phyloP scores from a whole-genome alignment of 257 asterid genomes.

The Linderniella brevidens region DNA sequence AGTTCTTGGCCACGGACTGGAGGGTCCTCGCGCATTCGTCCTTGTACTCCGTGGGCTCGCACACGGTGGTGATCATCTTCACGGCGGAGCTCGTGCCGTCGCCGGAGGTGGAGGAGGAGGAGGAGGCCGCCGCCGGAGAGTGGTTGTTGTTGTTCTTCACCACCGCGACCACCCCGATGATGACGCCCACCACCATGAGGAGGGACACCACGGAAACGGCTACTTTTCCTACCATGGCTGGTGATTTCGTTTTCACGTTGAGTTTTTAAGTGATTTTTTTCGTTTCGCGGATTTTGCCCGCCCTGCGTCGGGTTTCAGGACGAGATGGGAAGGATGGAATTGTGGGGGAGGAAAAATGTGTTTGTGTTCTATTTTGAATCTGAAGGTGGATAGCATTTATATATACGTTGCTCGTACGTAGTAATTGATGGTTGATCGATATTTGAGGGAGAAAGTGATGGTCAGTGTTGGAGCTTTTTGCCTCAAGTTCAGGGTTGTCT shows the following conservation, averaged over 20 bases:
- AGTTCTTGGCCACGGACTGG: conserved; percentile 22
- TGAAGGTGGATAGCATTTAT: too few relatives aligned
- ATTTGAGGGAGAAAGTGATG: too few relatives aligned
- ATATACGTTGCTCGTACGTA: too few relatives aligned
- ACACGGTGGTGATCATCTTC: conserved; percentile 35
- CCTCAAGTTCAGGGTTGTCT: too few relatives aligned
- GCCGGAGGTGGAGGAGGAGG: background rate
- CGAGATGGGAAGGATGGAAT: too few relatives aligned
- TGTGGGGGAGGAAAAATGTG: too few relatives aligned
- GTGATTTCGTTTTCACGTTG: conserved; percentile 14
- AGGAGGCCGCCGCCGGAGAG: background rate
- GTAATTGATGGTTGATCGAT: too few relatives aligned
- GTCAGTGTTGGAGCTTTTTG: too few relatives aligned
- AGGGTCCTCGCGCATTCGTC: conserved; percentile 36
- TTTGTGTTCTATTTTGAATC: too few relatives aligned
- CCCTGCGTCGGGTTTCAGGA: too few relatives aligned
- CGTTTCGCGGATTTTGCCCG: background rate
- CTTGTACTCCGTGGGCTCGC: conserved; percentile 30
- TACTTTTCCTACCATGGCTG: conserved; percentile 13
- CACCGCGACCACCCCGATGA: conserved; percentile 32
- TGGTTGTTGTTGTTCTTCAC: conserved; percentile 2
- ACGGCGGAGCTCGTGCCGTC: conserved; percentile 10
- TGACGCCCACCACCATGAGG: conserved; percentile 41
- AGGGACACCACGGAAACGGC: conserved; percentile 28
- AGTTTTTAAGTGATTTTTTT: too few relatives aligned